Percentiles rank a stretch among this genome's conserved stretches.
These are phyloP conservation scores for Entomortierella lignicola DNA, from an alignment of 192 early-diverging fungal species.

Conservation along the genomic window DNA sequence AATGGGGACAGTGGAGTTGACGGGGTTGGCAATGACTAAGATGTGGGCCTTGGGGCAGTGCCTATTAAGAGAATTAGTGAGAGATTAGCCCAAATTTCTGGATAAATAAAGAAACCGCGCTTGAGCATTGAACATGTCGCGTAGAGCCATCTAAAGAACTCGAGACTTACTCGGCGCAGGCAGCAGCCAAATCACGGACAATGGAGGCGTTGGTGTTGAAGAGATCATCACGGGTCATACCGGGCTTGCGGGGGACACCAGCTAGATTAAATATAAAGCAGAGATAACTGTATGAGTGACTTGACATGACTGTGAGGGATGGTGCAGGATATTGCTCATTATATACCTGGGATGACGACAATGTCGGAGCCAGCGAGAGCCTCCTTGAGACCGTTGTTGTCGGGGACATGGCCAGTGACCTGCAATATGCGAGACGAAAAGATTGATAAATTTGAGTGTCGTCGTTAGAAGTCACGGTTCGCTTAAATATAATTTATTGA, in stretches of 20 bases:
- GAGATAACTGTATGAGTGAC: background rate
- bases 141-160: background rate
- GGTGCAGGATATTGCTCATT: background rate
- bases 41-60: slow-evolving; percentile 87
- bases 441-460: too few relatives aligned
- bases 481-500: background rate
- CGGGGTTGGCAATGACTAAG: slow-evolving; percentile 96
- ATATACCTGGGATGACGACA: slow-evolving; percentile 82
- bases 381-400: slow-evolving; percentile 60
- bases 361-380: slow-evolving; percentile 62
- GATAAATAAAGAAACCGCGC: background rate
- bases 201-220: slow-evolving; percentile 99
- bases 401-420: slow-evolving; percentile 61
- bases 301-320: background rate
- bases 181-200: slow-evolving; percentile 84
- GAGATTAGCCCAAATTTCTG: too few relatives aligned
- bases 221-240: slow-evolving; percentile 98
- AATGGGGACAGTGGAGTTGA: slow-evolving; percentile 98
- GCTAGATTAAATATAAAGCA: slow-evolving; percentile 55
- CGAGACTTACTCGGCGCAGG: slow-evolving; percentile 74
- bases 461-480: too few relatives aligned
- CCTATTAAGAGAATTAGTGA: slow-evolving; percentile 30
- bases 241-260: slow-evolving; percentile 97
- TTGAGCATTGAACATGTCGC: too few relatives aligned
- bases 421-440: background rate